Base-by-base conservation (phyloP, 192 early-diverging fungal genomes). In the Backusella tarrabulga region DNA sequence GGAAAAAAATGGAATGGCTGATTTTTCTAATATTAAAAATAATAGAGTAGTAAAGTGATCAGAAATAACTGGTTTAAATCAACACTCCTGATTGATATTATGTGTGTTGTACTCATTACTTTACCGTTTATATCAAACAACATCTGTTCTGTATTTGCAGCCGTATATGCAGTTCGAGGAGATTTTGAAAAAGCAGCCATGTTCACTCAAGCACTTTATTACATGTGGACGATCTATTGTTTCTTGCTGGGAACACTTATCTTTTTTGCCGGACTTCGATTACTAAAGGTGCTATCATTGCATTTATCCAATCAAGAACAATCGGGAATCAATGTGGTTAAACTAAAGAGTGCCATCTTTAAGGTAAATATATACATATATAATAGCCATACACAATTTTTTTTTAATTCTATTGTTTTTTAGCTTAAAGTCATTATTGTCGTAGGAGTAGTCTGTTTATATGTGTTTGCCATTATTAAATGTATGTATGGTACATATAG, bases 121-220 rank as follows among this genome's bases (percentile, higher is more conserved):
- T 34, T 44, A 38, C 80, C 80, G 34, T 72, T 82, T 23, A 75
- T 82, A 1, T 71, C 80, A n/a, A 82, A 82, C 38, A 82, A 82
- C 46, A 67, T 76, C 6, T 72, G 54, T 21, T 72, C 75, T 26
- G 41, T 82, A 19, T 14, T 40, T 9, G 71, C 81, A 12, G 77
- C 77, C 4, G 23, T 73, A 1, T 74, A 60, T 74, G 81, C 81
- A 32, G 42, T 68, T 34, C 50, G 23, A 35, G 74, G 74, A 4
- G 34, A 82, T 21, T 19, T 60, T 11, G 29, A 56, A n/a, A 56
- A 34, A n/a, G 77, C 77, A 0, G 40, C 70, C 12, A 29, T 76
- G 3, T 79, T 68, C 29, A 78, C 81, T 3, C 66, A 69, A 4
- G 40, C 69, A 12, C 38, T 82, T 17, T 79, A 82, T 42, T 67